These are phyloP conservation scores for Sarcodon aspratus DNA, from an alignment of 768 basidiomycete species.

Conservation along the genomic window DNA sequence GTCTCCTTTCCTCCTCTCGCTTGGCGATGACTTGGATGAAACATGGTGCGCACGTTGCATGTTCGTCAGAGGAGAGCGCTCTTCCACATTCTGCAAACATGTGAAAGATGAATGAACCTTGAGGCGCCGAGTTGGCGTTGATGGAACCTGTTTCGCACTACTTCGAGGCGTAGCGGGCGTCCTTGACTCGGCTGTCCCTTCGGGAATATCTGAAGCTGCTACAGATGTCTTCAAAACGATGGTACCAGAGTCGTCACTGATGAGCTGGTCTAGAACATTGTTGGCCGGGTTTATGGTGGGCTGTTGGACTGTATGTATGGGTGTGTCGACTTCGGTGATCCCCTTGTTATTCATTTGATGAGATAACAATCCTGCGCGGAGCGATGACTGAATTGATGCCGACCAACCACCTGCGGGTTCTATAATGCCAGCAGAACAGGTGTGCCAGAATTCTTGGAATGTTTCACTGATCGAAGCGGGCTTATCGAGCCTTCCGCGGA, in stretches of 20 bases:
- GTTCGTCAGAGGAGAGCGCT: neutral
- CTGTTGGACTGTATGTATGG: too few relatives aligned
- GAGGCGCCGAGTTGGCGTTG: neutral
- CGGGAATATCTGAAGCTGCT: too few relatives aligned
- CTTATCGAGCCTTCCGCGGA: constrained; percentile 38
- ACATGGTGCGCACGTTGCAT: neutral
- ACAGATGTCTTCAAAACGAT: too few relatives aligned
- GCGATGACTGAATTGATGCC: constrained; percentile 26
- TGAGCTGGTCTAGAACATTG: too few relatives aligned
- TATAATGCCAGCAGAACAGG: constrained; percentile 27
- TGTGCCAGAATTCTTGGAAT: constrained; percentile 55
- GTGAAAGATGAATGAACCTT: neutral
- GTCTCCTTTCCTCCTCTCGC: neutral
- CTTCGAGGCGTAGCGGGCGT: too few relatives aligned
- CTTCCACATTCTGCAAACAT: neutral
- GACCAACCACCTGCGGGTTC: constrained; percentile 47
- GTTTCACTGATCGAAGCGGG: constrained; percentile 31
- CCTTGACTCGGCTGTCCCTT: neutral
- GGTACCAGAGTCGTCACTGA: too few relatives aligned
- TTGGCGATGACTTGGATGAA: neutral
- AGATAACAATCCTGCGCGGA: constrained; percentile 6
- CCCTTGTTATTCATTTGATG: too few relatives aligned
- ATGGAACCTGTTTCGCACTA: too few relatives aligned
- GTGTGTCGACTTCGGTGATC: too few relatives aligned
- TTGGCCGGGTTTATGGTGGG: too few relatives aligned